These are phyloP conservation scores for Dothideomycetes sp. DNA, from an alignment of 2,329 filamentous ascomycete species.

Conservation along the genomic window DNA sequence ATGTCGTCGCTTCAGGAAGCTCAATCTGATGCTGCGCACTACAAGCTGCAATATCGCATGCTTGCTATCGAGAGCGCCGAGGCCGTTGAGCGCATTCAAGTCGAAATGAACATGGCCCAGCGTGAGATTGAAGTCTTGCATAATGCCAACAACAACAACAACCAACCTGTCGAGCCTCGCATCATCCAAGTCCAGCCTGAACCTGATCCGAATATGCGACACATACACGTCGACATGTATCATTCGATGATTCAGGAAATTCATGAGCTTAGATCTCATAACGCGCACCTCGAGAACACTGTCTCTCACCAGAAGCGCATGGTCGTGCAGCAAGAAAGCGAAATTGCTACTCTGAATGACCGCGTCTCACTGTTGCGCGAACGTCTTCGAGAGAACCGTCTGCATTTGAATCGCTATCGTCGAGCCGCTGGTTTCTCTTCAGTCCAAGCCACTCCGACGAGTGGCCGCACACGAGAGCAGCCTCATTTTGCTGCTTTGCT, in stretches of 20 bases:
- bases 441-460: constrained; percentile 25
- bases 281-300: constrained; percentile 53
- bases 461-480: constrained; percentile 30
- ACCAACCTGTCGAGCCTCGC: constrained; percentile 40
- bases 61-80: constrained; percentile 76
- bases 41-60: constrained; percentile 82
- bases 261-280: constrained; percentile 58
- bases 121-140: constrained; percentile 79
- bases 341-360: constrained; percentile 60
- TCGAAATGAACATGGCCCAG: constrained; percentile 87
- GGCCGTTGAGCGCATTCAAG: constrained; percentile 73
- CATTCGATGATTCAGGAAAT: constrained; percentile 42
- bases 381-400: constrained; percentile 80
- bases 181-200: constrained; percentile 37
- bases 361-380: constrained; percentile 69
- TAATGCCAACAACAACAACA: constrained; percentile 58
- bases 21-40: constrained; percentile 78
- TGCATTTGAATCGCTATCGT: constrained; percentile 75
- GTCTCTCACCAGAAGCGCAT: constrained; percentile 67
- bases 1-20: constrained; percentile 50
- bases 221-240: constrained; percentile 44
- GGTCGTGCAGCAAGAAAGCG: constrained; percentile 68
- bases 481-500: constrained; percentile 63
- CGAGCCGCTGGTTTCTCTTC: constrained; percentile 45
- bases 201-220: constrained; percentile 35